Conservation (phyloP, 1,284 basidiomycete species). For the Crucibulum parvulum region DNA sequence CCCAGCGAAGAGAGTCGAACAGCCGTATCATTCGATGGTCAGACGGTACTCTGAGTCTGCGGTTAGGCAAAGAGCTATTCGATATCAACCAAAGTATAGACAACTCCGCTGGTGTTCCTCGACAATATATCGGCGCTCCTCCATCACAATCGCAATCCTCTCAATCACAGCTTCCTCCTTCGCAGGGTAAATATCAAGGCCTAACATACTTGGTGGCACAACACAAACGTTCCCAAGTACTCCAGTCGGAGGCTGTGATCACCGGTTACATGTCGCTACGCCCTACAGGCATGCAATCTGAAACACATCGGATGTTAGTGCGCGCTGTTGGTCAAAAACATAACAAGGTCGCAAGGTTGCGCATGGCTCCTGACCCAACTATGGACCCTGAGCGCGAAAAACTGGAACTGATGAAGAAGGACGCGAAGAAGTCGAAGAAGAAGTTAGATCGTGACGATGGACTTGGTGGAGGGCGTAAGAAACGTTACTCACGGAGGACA, state of each 20-base stretch:
- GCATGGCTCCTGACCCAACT: slow-evolving; percentile 76
- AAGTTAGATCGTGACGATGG: slow-evolving; percentile 55
- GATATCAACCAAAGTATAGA: slow-evolving; percentile 84
- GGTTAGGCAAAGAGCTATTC: slow-evolving; percentile 90
- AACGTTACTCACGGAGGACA: slow-evolving; percentile 55
- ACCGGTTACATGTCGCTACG: slow-evolving; percentile 86
- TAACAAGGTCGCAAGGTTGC: slow-evolving; percentile 77
- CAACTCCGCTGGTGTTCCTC: slow-evolving; percentile 65
- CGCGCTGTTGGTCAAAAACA: slow-evolving; percentile 87
- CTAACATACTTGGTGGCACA: slow-evolving; percentile 91
- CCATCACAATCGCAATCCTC: slow-evolving; percentile 36
- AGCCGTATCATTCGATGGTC: slow-evolving; percentile 91
- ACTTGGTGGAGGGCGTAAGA: slow-evolving; percentile 50
- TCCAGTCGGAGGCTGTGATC: slow-evolving; percentile 85
- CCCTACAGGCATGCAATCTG: slow-evolving; percentile 89
- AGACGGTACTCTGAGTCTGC: slow-evolving; percentile 87
- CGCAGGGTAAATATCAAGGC: slow-evolving; percentile 60
- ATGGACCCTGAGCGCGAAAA: slow-evolving; percentile 78
- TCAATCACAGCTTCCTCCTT: slow-evolving; percentile 39
- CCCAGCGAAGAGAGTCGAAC: slow-evolving; percentile 83
- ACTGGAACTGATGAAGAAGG: slow-evolving; percentile 70
- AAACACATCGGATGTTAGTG: slow-evolving; percentile 89
- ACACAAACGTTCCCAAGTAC: slow-evolving; percentile 84
- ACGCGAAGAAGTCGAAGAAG: slow-evolving; percentile 66
- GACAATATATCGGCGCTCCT: slow-evolving; percentile 57